Percentiles rank a stretch among this genome's conserved stretches.
These are phyloP conservation scores for Populus deltoides DNA, from an alignment of 345 rosid species.

Conservation along the genomic window DNA sequence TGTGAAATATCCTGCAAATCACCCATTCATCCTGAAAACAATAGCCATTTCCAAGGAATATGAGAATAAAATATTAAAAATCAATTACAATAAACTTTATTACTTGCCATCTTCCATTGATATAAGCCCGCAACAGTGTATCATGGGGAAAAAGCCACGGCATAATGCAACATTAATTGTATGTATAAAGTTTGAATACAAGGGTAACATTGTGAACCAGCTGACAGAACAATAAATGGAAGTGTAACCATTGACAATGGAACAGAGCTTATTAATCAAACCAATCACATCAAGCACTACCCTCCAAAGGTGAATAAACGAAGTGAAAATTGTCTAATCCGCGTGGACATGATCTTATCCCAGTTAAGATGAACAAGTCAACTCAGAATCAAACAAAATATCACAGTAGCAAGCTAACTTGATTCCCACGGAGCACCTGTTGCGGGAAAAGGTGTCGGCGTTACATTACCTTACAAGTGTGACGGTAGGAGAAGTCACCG, in stretches of 20 bases:
- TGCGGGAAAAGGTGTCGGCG: background rate
- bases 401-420: background rate
- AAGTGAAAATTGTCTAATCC: constrained; percentile 10
- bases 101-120: too few species aligned
- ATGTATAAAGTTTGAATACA: background rate
- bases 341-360: background rate
- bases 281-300: constrained; percentile 46
- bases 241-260: background rate
- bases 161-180: too few species aligned
- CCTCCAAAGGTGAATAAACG: constrained; percentile 3
- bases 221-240: background rate
- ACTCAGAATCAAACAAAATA: constrained; percentile 41
- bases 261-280: constrained; percentile 33
- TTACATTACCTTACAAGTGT: constrained; percentile 66
- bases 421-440: constrained; percentile 15
- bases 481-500: constrained; percentile 69
- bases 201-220: background rate
- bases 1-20: constrained; percentile 82
- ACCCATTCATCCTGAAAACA: constrained; percentile 93
- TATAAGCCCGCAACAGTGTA: too few species aligned
- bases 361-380: constrained; percentile 25
- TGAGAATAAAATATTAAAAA: background rate
- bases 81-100: background rate
- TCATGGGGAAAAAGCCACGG: too few species aligned
- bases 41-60: background rate